These are phyloP conservation scores for Trichoderma pleuroti DNA, from an alignment of 2,329 filamentous ascomycete genomes.

Conservation along the genomic window DNA sequence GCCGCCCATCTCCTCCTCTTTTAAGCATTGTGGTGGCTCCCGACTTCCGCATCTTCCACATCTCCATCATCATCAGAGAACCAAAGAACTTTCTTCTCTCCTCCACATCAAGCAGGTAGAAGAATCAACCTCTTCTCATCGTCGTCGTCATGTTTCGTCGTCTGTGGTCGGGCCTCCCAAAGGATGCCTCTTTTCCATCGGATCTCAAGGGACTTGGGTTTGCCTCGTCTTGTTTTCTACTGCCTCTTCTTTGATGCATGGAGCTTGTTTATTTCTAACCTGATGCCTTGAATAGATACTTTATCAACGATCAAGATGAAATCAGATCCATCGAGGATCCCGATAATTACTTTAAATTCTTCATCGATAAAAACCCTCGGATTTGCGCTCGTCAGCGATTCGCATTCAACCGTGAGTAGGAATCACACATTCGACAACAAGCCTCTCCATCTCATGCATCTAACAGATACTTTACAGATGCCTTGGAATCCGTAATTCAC, in stretches of 20 bases:
- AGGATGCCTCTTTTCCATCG: conserved; percentile 62
- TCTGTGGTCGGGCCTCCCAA: conserved; percentile 63
- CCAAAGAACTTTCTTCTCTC: not conserved
- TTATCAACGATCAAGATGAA: conserved; percentile 71
- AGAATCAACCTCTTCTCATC: no score
- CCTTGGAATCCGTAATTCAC: conserved; percentile 58
- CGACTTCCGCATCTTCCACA: not conserved
- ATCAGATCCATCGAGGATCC: conserved; percentile 67
- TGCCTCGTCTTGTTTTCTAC: not conserved
- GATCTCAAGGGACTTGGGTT: conserved; percentile 71
- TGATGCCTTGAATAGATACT: conserved; percentile 56
- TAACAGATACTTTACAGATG: conserved; percentile 44
- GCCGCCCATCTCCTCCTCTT: not conserved
- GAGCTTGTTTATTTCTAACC: not conserved
- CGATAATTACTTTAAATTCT: conserved; percentile 70
- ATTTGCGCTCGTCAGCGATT: conserved; percentile 74
- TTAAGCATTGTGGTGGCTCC: not conserved
- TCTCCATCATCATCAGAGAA: not conserved
- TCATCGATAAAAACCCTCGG: conserved; percentile 67
- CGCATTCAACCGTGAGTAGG: conserved; percentile 62
- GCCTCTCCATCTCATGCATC: not conserved
- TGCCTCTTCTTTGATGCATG: not conserved
- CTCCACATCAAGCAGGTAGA: not conserved
- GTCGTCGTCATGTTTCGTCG: conserved; percentile 64
- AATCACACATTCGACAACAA: not conserved